Conservation (phyloP, 1,284 basidiomycete genomes). For the Ceratobasidium sp. region DNA sequence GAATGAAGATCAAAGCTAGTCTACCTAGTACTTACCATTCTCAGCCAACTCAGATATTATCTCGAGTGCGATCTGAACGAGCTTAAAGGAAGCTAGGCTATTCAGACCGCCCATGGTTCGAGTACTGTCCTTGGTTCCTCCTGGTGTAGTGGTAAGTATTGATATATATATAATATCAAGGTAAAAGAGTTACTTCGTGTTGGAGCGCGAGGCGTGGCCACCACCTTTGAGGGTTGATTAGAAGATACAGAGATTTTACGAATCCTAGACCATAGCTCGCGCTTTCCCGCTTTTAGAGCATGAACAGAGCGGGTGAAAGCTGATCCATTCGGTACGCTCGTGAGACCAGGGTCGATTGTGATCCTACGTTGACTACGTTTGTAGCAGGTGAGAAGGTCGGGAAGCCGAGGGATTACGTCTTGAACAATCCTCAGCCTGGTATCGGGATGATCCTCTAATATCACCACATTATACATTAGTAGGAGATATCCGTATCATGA, state of each 20-base stretch:
- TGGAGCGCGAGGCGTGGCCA: neutral
- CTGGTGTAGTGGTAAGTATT: neutral
- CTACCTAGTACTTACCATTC: neutral
- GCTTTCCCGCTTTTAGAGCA: neutral
- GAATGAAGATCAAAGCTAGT: neutral
- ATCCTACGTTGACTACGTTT: neutral
- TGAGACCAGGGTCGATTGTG: neutral
- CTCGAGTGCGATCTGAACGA: neutral
- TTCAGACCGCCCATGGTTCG: neutral
- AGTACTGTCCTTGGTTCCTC: neutral
- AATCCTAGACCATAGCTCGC: neutral
- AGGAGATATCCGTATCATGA: neutral
- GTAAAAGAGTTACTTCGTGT: neutral
- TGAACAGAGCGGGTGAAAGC: neutral
- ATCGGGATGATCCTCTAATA: neutral
- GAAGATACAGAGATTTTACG: neutral
- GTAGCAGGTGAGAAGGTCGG: conserved; percentile 5
- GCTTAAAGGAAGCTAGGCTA: neutral
- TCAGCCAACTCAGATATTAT: neutral
- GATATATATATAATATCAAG: neutral
- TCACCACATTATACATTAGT: neutral
- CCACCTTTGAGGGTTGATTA: neutral
- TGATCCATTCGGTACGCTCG: neutral
- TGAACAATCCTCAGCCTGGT: neutral
- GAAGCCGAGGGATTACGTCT: conserved; percentile 4